phyloP scores from a whole-genome alignment of 805 yeast species.

The Starmerella geochares region DNA sequence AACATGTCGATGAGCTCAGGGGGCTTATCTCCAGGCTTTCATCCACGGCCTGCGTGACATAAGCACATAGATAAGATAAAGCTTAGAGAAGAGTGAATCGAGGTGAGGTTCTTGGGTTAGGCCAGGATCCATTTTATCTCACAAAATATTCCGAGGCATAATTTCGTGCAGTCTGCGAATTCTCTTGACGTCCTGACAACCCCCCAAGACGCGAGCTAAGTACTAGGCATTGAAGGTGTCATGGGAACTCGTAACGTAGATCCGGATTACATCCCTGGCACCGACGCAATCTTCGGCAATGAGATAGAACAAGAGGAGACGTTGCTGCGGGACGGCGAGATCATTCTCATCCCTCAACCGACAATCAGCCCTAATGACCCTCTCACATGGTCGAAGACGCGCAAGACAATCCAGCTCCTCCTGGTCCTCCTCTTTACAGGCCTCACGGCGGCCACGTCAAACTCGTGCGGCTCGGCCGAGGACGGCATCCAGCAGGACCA shows the following conservation, averaged over 20 bases:
- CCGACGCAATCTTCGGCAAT: conserved; percentile 32
- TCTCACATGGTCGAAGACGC: conserved; percentile 45
- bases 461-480: conserved; percentile 64
- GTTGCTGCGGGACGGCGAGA: conserved; percentile 29
- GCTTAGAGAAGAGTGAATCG: not conserved
- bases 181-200: not conserved
- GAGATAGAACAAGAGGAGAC: conserved; percentile 25
- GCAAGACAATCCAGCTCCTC: conserved; percentile 41
- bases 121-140: not conserved
- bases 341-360: conserved; percentile 56
- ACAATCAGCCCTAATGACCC: conserved; percentile 63
- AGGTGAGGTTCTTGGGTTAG: conserved; percentile 1
- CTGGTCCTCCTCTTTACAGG: conserved; percentile 36
- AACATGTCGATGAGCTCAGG: too few species aligned
- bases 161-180: not conserved
- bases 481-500: conserved; percentile 53
- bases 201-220: not conserved
- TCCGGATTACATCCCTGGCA: conserved; percentile 25
- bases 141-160: not conserved
- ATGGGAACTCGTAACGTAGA: conserved; percentile 3
- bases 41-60: not conserved
- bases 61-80: not conserved
- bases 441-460: conserved; percentile 46
- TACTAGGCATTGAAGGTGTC: not conserved
- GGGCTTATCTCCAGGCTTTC: not conserved